Evolutionary conservation across 805 yeast genomes (phyloP), one percentile per base, ranked within the genome.

Genomic region (Diddensiella transvaalensis): DNA sequence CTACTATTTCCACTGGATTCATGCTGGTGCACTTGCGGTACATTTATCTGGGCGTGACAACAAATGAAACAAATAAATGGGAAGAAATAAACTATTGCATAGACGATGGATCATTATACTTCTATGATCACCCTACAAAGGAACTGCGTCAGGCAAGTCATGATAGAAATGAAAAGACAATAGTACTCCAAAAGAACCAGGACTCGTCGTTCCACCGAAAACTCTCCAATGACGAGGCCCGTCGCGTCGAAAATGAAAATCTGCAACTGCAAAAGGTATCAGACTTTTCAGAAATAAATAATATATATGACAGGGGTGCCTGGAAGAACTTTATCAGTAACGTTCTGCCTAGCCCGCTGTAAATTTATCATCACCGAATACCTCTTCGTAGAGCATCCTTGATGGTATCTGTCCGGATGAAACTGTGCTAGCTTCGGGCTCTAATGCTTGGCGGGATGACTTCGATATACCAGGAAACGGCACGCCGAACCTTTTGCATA

Each of bases 31-130:
- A 82, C 54, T 35, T 79, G 22, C 60, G 72, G 26, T 72, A 78
- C 53, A 67, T 85, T 1, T 74, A 72, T 53, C 71, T 76, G 37
- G 95, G 95, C 0, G 81, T 81, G 62, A 85, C 93, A 10, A 83
- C 90, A 3, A 84, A 83, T 58, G 95, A 86, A 63, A 68, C 77
- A 15, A 79, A 72, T 44, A 86, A 86, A 60, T 86, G 95, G 95
- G 76, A 69, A 17, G 79, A 73, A 2, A 71, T 86, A 11, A 80
- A 80, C 47, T 74, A 76, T 42, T 68, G 79, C 49, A 63, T 78
- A 44, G 57, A 69, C 6, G 69, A 71, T 10, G 73, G 74, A 0
- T 60, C 56, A 23, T 60, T 80, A 4, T 68, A 58, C 40, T 49
- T 54, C 24, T 69, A 60, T 49, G 63, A 52, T 19, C 47, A 50